Evolutionary conservation across 140 eudicot species (phyloP), one percentile per base, ranked within the genome.

Genomic region (Erigeron philadelphicus): DNA sequence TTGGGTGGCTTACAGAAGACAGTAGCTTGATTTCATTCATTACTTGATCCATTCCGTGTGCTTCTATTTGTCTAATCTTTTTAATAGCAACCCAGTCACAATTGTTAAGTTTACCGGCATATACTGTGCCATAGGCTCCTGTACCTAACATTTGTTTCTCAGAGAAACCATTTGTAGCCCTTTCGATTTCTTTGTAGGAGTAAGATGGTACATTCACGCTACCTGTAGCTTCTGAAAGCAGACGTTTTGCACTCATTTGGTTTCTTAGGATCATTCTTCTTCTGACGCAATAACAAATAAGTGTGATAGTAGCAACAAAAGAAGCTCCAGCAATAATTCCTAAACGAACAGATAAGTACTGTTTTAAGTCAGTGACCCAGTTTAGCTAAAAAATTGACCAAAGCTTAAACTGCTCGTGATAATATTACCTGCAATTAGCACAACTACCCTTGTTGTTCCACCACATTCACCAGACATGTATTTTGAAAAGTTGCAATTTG

Each of bases 1-100:
- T 87, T n/a, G 86, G 97, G 69, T 90, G 97, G 80, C 97, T 90
- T 31, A 90, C 97, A 15, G 95, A 85, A 66, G 95, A 87, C 48
- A 90, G 67, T 74, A 90, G 97, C 77, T 85, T 87, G 83, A 90
- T 85, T 68, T 87, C 97, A 50, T 90, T 90, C 95, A 85, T 90
- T 53, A 87, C 88, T 78, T 90, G 93, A 31, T 90, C 84, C 46
- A 85, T 67, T 43, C 93, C 82, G 1, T 90, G 78, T 2, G 81
- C 43, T 49, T 85, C 97, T 19, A 75, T 79, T 60, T 81, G 81
- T 72, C 84, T 79, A 35, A 87, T 82, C 68, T 78, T 90, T 73
- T 90, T 90, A 16, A 90, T 78, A 15, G 97, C 97, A 23, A 90
- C 97, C 80, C 78, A 80, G 18, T 87, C 95, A 47, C 76, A 80